Percentiles rank a stretch among this genome's conserved stretches.
phyloP scores from a whole-genome alignment of 192 early-diverging fungal genomes.

The Obelidium mucronatum region DNA sequence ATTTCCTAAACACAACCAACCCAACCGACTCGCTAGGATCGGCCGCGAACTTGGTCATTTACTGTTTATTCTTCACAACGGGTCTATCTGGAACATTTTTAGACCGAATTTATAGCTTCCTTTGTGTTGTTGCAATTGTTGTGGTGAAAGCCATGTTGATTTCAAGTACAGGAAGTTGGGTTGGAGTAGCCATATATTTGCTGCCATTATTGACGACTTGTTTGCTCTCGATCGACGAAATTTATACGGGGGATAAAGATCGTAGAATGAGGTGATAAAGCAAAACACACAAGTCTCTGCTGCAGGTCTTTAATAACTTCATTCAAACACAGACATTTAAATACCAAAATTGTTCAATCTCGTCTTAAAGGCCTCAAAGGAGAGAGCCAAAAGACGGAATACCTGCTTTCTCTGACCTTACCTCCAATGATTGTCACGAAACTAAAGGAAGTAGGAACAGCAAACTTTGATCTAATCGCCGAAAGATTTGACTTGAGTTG shows the following conservation, averaged over 20 bases:
- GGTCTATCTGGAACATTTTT: constrained; percentile 36
- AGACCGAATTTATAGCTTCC: constrained; percentile 1
- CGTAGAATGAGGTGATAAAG: constrained; percentile 39
- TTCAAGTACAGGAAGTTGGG: background rate
- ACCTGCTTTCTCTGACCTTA: constrained; percentile 52
- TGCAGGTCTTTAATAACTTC: background rate
- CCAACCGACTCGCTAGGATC: constrained; percentile 17
- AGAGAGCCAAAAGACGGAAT: constrained; percentile 53
- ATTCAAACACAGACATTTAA: constrained; percentile 40
- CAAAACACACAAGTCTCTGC: background rate
- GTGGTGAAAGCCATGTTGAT: constrained; percentile 13
- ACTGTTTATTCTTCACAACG: constrained; percentile 17
- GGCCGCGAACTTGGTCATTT: background rate
- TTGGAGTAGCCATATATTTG: constrained; percentile 7
- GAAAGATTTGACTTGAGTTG: constrained; percentile 42
- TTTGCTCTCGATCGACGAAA: constrained; percentile 1
- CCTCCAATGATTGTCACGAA: constrained; percentile 52
- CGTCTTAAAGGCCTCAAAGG: constrained; percentile 45
- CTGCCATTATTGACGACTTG: constrained; percentile 25
- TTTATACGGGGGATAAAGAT: constrained; percentile 32
- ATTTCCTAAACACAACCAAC: background rate
- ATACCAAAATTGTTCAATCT: constrained; percentile 48
- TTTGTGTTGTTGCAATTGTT: constrained; percentile 2
- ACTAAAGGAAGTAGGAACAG: constrained; percentile 50
- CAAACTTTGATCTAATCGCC: constrained; percentile 56